Evolutionary conservation across 805 yeast genomes (phyloP), one percentile per base, ranked within the genome.

Genomic region (Komagataella ulmi): DNA sequence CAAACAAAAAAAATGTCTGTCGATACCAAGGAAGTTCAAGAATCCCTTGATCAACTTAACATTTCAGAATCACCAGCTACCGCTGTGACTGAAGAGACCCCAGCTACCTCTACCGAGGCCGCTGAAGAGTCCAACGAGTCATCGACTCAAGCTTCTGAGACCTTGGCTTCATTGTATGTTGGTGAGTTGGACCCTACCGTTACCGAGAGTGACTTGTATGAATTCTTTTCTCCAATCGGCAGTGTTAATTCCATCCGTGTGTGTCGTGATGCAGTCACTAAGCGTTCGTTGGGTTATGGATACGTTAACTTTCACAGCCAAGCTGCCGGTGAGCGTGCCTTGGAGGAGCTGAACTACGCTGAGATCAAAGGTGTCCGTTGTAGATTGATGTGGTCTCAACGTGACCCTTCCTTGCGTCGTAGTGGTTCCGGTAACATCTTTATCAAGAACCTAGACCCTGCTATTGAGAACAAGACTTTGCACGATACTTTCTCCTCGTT

Each of bases 341-440:
- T 93, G 69, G 95, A 89, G 68, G 93, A 88, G 73, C 81, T 93
- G 73, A 93, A 91, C 88, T 93, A 93, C 78, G 73, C 89, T 54
- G 81, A 81, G 64, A 83, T 93, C 74, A 90, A 90, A 72, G 97
- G 97, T 66, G 88, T 85, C 66, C 89, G 97, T 64, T 89, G 97
- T 76, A 88, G 99, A 74, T 91, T 93, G 76, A 93, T 93, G 98
- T 89, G 98, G 97, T 89, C 97, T 60, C 98, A 93, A 78, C 88
- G 98, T 75, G 98, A 93, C 70, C 98, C 99, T 58, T 79, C 96
- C 56, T 71, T 83, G 64, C 87, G 99, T 80, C 88, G 84, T 79
- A 83, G 83, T 66, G 97, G 97, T 70, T 85, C 88, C 58, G 97
- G 97, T 66, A 93, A 93, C 80, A 83, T 93, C 60, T 93, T 85